These are phyloP conservation scores for Cryptococcus depauperatus DNA, from an alignment of 1,284 basidiomycete genomes.

Conservation along the genomic window DNA sequence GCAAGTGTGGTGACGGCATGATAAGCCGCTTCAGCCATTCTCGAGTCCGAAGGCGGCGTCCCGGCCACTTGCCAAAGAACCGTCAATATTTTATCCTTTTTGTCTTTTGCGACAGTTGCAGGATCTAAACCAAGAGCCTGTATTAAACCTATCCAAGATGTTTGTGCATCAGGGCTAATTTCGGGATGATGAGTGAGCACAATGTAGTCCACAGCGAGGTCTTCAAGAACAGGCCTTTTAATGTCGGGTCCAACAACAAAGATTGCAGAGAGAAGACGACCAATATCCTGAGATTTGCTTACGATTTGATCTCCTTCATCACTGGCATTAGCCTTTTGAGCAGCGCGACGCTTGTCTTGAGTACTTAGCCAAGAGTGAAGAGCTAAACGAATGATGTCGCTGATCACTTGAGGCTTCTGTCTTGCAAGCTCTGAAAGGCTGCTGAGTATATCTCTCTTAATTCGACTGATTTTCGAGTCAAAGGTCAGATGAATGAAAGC, in stretches of 20 bases:
- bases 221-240: constrained; percentile 23
- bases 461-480: constrained; percentile 52
- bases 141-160: constrained; percentile 76
- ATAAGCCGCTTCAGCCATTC: constrained; percentile 54
- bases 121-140: constrained; percentile 64
- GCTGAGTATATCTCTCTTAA: constrained; percentile 50
- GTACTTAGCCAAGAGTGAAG: constrained; percentile 42
- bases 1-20: constrained; percentile 65
- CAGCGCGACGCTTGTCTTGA: constrained; percentile 25
- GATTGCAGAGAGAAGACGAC: constrained; percentile 26
- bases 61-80: constrained; percentile 29
- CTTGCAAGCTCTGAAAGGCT: constrained; percentile 46
- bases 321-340: constrained; percentile 20
- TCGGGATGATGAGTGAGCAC: constrained; percentile 67
- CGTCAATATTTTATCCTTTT: constrained; percentile 31
- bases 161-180: constrained; percentile 56
- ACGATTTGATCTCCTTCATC: constrained; percentile 21
- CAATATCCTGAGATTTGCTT: constrained; percentile 33
- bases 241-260: constrained; percentile 15
- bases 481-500: constrained; percentile 61
- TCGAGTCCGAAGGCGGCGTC: constrained; percentile 26
- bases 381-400: constrained; percentile 54
- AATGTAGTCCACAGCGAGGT: constrained; percentile 50
- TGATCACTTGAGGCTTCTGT: constrained; percentile 49
- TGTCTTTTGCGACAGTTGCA: constrained; percentile 44